These are phyloP conservation scores for Thyridium curvatum DNA, from an alignment of 2,329 filamentous ascomycete species.

Conservation along the genomic window DNA sequence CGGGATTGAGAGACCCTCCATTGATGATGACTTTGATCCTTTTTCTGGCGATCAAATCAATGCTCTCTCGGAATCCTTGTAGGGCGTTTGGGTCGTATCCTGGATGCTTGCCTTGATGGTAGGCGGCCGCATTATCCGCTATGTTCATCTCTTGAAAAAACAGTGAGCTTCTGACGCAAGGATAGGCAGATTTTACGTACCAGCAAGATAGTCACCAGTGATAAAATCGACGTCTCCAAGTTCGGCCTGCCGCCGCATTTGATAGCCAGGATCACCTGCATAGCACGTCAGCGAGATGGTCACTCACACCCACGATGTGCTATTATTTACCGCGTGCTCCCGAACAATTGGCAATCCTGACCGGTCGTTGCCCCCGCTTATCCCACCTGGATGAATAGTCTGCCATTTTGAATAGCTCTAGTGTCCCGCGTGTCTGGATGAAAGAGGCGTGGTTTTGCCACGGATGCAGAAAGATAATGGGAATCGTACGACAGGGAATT, in stretches of 20 bases:
- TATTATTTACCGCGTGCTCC: too few relatives aligned
- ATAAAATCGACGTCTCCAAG: conserved; percentile 13
- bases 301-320: too few relatives aligned
- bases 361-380: too few relatives aligned
- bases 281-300: too few relatives aligned
- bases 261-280: too few relatives aligned
- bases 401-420: too few relatives aligned
- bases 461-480: too few relatives aligned
- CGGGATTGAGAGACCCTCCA: conserved; percentile 45
- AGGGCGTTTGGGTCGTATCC: conserved; percentile 22
- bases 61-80: conserved; percentile 17
- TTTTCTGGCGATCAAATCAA: conserved; percentile 22
- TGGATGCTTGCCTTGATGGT: conserved; percentile 15
- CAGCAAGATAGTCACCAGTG: conserved; percentile 17
- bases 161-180: conserved; percentile 18
- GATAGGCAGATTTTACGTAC: conserved; percentile 22
- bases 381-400: too few relatives aligned
- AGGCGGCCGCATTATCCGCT: conserved; percentile 22
- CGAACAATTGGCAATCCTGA: too few relatives aligned
- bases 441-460: too few relatives aligned
- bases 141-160: background rate
- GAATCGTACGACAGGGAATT: too few relatives aligned
- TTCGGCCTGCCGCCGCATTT: conserved; percentile 23
- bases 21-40: conserved; percentile 40
- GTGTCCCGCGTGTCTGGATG: too few relatives aligned